phyloP scores from a whole-genome alignment of 1,284 basidiomycete species.

The Heterobasidion annosum region DNA sequence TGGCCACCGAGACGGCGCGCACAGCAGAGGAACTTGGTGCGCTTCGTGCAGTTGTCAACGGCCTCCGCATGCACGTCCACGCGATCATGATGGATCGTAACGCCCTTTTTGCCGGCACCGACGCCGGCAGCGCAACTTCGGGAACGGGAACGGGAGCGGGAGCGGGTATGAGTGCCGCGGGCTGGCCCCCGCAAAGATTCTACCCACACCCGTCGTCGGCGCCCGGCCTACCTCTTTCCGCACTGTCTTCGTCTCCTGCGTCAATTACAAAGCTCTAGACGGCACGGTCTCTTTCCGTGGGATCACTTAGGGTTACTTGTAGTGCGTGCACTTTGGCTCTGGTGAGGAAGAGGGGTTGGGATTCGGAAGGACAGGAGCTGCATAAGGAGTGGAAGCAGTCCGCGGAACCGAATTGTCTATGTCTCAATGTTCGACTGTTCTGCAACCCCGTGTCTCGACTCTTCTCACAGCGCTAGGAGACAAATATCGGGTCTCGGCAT shows the following conservation, averaged over 20 bases:
- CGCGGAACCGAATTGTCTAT: too few relatives aligned
- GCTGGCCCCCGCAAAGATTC: slow-evolving; percentile 5
- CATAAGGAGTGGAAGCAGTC: too few relatives aligned
- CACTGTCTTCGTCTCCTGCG: background rate
- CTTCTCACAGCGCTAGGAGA: too few relatives aligned
- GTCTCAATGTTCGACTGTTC: too few relatives aligned
- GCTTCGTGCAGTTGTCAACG: slow-evolving; percentile 65
- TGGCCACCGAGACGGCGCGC: slow-evolving; percentile 64
- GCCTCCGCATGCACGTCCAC: slow-evolving; percentile 72
- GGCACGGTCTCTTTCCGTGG: background rate
- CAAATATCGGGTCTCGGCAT: too few relatives aligned
- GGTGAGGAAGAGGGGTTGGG: too few relatives aligned
- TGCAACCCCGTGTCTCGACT: too few relatives aligned
- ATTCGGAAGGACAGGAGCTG: too few relatives aligned
- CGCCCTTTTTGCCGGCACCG: background rate
- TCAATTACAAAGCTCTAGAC: slow-evolving; percentile 1
- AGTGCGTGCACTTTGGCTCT: too few relatives aligned
- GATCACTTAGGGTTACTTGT: too few relatives aligned
- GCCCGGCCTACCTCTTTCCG: background rate
- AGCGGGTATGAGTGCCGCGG: background rate
- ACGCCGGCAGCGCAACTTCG: background rate
- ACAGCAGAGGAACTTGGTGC: slow-evolving; percentile 49
- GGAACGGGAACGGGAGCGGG: background rate
- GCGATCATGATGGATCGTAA: slow-evolving; percentile 12
- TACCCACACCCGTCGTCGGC: slow-evolving; percentile 2